phyloP scores from a whole-genome alignment of 345 rosid species.

The Gossypioides kirkii region DNA sequence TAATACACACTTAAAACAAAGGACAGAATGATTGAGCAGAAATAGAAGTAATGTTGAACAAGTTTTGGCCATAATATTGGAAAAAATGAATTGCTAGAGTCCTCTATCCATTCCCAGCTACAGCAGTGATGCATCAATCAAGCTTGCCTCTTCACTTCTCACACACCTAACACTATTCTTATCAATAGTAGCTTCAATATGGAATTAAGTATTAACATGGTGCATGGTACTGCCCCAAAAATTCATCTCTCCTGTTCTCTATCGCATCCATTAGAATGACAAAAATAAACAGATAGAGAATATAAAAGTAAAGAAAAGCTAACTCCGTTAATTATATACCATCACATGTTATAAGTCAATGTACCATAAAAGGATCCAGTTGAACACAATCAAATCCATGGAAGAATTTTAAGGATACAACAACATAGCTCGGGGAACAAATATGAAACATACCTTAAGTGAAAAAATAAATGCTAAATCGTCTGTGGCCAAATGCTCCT shows the following conservation, averaged over 20 bases:
- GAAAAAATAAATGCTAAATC: constrained; percentile 82
- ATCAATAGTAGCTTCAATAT: neutral
- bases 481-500: constrained; percentile 92
- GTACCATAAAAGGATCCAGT: neutral
- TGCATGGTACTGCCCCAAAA: neutral
- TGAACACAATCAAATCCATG: neutral
- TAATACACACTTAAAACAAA: neutral
- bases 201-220: neutral
- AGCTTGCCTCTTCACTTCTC: neutral
- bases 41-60: neutral
- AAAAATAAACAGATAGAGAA: neutral
- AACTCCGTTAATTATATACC: neutral
- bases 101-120: neutral
- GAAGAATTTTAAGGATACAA: neutral
- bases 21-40: neutral
- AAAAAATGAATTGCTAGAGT: neutral
- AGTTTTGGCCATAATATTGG: neutral
- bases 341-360: neutral
- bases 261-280: neutral
- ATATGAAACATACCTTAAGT: constrained; percentile 53
- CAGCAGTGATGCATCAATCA: neutral
- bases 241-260: neutral
- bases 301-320: neutral
- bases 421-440: neutral
- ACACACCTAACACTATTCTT: neutral